Evolutionary conservation across 164 flowering plant species (phyloP).

Genomic region (grape (Vitis vinifera)): DNA sequence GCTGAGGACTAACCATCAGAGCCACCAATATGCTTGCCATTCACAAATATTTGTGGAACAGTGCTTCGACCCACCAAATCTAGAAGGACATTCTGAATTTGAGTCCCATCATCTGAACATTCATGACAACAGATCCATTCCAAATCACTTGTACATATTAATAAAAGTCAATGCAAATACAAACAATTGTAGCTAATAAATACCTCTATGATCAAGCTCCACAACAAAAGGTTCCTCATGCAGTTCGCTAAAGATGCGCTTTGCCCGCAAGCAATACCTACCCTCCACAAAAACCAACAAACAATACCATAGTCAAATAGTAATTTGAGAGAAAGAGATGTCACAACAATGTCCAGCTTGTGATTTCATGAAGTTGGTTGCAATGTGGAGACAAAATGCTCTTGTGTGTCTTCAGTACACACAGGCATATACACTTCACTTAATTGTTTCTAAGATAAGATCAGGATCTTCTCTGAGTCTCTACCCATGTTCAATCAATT

Average conservation of each 20-base stretch:
- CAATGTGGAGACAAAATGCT: no score
- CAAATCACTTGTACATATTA: not conserved
- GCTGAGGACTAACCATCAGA: conserved; percentile 65
- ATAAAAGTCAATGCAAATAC: not conserved
- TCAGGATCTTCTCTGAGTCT: no score
- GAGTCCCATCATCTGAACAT: conserved; percentile 71
- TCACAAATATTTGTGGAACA: conserved; percentile 94
- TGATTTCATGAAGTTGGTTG: no score
- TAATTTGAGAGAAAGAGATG: not conserved
- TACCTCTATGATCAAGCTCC: conserved; percentile 96
- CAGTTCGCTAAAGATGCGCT: conserved; percentile 62
- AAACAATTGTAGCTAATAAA: not conserved
- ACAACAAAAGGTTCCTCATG: conserved; percentile 74
- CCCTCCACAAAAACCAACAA: conserved; percentile 10
- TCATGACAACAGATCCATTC: not conserved
- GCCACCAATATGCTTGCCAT: conserved; percentile 96
- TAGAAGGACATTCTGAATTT: conserved; percentile 80
- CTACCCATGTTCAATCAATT: no score
- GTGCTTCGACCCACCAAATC: conserved; percentile 78
- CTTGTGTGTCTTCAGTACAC: no score
- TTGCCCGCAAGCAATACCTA: conserved; percentile 82
- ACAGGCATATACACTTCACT: no score
- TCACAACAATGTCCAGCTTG: no score
- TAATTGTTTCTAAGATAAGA: no score
- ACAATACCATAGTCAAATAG: not conserved